Conservation (phyloP, 23 red algal genomes). For the Agarophyton chilense region DNA sequence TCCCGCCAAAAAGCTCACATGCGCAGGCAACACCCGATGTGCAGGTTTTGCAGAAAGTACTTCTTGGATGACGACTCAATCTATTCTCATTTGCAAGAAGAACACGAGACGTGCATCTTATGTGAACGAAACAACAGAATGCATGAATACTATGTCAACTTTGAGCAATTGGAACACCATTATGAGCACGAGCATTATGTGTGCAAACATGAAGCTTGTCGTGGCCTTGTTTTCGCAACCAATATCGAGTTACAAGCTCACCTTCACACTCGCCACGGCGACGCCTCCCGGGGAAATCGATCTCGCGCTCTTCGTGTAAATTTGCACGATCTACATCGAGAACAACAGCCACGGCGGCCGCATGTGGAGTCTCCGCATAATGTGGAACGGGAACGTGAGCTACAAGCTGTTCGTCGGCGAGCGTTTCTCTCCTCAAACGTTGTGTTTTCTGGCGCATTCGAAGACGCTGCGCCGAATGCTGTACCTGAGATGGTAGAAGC, state of each 20-base stretch:
- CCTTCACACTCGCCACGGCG: slow-evolving; percentile 41
- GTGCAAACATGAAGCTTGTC: slow-evolving; percentile 73
- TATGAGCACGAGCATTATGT: slow-evolving; percentile 82
- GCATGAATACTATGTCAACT: slow-evolving; percentile 90
- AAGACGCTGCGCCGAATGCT: not conserved
- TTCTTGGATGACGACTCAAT: slow-evolving; percentile 83
- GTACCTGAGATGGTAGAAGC: slow-evolving; percentile 1
- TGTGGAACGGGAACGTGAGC: slow-evolving; percentile 50
- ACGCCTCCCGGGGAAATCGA: slow-evolving; percentile 23
- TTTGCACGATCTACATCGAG: slow-evolving; percentile 59
- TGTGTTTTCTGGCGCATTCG: slow-evolving; percentile 49
- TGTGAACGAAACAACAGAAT: slow-evolving; percentile 83
- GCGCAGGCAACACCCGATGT: slow-evolving; percentile 68
- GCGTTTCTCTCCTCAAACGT: slow-evolving; percentile 64
- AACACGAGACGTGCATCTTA: slow-evolving; percentile 78
- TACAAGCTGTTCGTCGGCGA: slow-evolving; percentile 66
- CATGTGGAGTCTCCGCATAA: not conserved
- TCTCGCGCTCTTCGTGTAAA: slow-evolving; percentile 60
- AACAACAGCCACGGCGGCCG: not conserved
- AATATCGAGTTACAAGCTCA: slow-evolving; percentile 84
- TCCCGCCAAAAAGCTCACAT: slow-evolving; percentile 57
- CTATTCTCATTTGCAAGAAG: slow-evolving; percentile 79
- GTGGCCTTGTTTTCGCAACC: slow-evolving; percentile 80
- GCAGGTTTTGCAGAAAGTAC: slow-evolving; percentile 75
- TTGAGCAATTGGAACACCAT: slow-evolving; percentile 73